Conservation (phyloP, 345 rosid genomes). For the Crucihimalaya himalaica region DNA sequence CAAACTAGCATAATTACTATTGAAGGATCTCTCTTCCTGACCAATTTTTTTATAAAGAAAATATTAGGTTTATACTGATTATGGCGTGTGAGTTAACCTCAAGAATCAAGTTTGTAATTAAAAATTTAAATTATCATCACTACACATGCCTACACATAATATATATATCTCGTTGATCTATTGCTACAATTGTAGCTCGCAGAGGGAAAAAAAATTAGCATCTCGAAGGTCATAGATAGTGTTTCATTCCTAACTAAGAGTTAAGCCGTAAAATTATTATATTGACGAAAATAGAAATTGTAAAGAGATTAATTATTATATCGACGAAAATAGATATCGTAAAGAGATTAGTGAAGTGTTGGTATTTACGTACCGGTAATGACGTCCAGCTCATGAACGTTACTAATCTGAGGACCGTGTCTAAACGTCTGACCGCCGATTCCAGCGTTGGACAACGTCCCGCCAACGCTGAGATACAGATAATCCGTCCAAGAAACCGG, state of each 20-base stretch:
- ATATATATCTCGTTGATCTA: background rate
- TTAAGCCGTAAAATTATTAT: background rate
- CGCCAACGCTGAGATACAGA: slow-evolving; percentile 83
- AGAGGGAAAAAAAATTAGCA: slow-evolving; percentile 9
- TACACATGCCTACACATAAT: background rate
- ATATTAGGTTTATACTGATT: background rate
- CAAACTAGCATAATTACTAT: background rate
- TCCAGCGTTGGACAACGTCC: slow-evolving; percentile 94
- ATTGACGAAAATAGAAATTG: background rate
- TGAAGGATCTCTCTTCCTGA: slow-evolving; percentile 19
- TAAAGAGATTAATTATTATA: background rate
- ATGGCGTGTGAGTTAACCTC: slow-evolving; percentile 24
- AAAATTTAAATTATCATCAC: background rate
- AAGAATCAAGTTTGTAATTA: background rate
- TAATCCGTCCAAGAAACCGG: slow-evolving; percentile 90
- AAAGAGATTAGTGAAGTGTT: background rate
- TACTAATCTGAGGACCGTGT: slow-evolving; percentile 94
- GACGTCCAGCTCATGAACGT: slow-evolving; percentile 80
- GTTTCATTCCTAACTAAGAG: background rate
- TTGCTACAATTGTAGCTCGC: slow-evolving; percentile 4
- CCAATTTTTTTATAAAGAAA: slow-evolving; percentile 2
- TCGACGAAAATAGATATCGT: background rate
- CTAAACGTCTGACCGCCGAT: slow-evolving; percentile 89
- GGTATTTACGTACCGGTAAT: slow-evolving; percentile 62
- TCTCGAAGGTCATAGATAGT: background rate